Conservation (phyloP, 768 basidiomycete species). For the Suillus weaverae region DNA sequence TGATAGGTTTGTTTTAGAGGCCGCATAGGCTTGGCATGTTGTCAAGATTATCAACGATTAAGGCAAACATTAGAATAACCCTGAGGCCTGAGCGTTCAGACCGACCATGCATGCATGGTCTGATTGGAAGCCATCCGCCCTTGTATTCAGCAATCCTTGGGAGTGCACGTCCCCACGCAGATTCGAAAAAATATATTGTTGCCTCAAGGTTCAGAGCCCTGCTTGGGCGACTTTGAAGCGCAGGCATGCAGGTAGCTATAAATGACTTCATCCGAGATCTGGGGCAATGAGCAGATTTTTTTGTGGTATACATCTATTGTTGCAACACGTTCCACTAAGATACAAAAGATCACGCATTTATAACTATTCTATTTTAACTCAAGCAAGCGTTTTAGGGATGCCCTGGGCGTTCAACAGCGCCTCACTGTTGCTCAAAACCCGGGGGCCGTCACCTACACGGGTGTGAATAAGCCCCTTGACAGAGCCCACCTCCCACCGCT, state of each 20-base stretch:
- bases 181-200: too few species aligned
- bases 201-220: neutral
- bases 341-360: neutral
- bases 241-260: neutral
- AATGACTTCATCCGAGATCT: neutral
- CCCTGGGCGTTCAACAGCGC: slow-evolving; percentile 69
- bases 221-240: neutral
- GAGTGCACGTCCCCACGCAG: neutral
- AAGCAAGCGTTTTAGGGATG: slow-evolving; percentile 58
- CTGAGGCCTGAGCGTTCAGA: neutral
- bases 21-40: neutral
- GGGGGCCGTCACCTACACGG: slow-evolving; percentile 87
- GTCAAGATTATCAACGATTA: neutral
- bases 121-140: neutral
- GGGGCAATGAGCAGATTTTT: neutral
- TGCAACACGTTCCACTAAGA: slow-evolving; percentile 1
- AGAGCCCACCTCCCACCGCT: slow-evolving; percentile 68
- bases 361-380: neutral
- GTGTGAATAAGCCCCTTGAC: slow-evolving; percentile 94
- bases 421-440: slow-evolving; percentile 62
- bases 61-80: neutral
- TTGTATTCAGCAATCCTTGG: neutral
- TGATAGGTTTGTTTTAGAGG: neutral
- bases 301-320: neutral
- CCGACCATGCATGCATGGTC: neutral